Conservation (phyloP, 208 protist genomes). For the Crithidia brevicula region DNA sequence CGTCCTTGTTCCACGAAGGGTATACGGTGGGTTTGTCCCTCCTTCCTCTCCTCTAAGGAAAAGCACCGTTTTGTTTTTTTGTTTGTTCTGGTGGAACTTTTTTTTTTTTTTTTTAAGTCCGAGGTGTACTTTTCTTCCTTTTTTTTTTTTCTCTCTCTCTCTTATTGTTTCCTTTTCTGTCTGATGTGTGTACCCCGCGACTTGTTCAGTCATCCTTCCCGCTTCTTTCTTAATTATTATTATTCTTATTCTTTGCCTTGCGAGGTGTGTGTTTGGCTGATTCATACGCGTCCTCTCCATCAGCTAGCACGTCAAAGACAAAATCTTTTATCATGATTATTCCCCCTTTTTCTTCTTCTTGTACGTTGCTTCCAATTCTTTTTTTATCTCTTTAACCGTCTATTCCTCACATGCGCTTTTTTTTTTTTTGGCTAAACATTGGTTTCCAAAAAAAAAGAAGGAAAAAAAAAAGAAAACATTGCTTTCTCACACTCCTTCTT, state of each 20-base stretch:
- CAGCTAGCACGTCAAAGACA: no score
- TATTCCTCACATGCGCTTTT: background rate
- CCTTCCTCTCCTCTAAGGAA: no score
- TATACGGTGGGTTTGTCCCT: no score
- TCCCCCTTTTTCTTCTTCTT: background rate
- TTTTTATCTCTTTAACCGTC: background rate
- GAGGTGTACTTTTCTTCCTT: constrained; percentile 2
- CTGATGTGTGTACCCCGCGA: background rate
- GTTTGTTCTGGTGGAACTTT: no score
- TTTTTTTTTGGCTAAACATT: background rate
- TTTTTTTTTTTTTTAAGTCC: background rate
- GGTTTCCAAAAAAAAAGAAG: constrained; percentile 7
- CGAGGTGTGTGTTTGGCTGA: no score
- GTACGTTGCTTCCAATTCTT: constrained; percentile 1
- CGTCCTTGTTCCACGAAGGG: no score
- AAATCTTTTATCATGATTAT: constrained; percentile 15
- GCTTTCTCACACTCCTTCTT: no score
- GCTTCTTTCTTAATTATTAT: constrained; percentile 12
- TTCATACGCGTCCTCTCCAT: no score
- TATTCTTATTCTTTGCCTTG: constrained; percentile 5
- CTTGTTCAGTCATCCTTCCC: constrained; percentile 23
- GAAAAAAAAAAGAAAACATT: constrained; percentile 25
- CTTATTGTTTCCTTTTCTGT: background rate
- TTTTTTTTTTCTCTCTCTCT: constrained; percentile 14
- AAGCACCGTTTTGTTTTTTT: no score